These are phyloP conservation scores for Solanum okadae DNA, from an alignment of 257 asterid species.

Conservation along the genomic window DNA sequence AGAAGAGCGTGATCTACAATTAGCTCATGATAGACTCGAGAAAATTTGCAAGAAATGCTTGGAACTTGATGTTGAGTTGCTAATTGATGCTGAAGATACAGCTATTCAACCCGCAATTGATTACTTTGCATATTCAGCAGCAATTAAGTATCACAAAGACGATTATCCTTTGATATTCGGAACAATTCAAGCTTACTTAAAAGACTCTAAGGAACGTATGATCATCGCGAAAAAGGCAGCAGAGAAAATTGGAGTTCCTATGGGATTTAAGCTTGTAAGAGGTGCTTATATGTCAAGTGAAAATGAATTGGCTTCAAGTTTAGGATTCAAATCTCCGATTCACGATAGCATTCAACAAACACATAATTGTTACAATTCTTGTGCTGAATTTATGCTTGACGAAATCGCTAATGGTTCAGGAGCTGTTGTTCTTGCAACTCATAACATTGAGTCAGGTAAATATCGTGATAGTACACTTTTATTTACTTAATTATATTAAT, in stretches of 20 bases:
- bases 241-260: slow-evolving; percentile 31
- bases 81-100: slow-evolving; percentile 87
- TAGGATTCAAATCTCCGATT: slow-evolving; percentile 47
- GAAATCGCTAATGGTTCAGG: slow-evolving; percentile 49
- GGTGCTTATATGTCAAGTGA: slow-evolving; percentile 80
- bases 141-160: slow-evolving; percentile 23
- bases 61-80: slow-evolving; percentile 33
- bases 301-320: slow-evolving; percentile 20
- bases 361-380: slow-evolving; percentile 44
- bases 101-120: slow-evolving; percentile 72
- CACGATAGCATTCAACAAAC: slow-evolving; percentile 44
- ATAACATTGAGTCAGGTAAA: slow-evolving; percentile 69
- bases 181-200: slow-evolving; percentile 70
- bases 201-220: slow-evolving; percentile 53
- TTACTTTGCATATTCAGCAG: slow-evolving; percentile 57
- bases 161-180: slow-evolving; percentile 51
- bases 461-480: not conserved
- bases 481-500: not conserved
- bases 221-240: slow-evolving; percentile 45
- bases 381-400: slow-evolving; percentile 48
- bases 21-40: slow-evolving; percentile 34
- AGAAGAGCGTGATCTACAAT: slow-evolving; percentile 48
- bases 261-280: slow-evolving; percentile 76
- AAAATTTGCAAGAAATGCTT: slow-evolving; percentile 34
- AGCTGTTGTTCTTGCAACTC: slow-evolving; percentile 75